Evolutionary conservation across 2,329 filamentous ascomycete genomes (phyloP), one percentile per base, ranked within the genome.

Genomic region (Colletotrichum incanum): DNA sequence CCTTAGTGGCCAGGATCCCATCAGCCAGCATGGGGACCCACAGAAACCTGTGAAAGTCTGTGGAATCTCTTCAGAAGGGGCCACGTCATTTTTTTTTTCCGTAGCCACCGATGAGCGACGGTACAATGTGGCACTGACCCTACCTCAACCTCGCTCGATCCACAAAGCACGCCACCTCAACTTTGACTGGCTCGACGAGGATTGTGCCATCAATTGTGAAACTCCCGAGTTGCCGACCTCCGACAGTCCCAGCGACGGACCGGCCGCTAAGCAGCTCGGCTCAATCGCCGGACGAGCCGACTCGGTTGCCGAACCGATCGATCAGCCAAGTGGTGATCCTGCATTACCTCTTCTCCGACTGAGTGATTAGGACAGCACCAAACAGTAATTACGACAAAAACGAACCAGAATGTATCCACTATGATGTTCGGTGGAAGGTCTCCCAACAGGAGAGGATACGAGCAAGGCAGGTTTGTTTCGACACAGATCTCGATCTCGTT

Each of bases 351-450:
- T 47, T 9, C 45, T 49, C 20, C 45, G 45, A 49, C n/a, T 12
- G n/a, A 49, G 45, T 49, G 5, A 23, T 23, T 49, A 20, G 20
- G 5, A 26, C n/a, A 12, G 11, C 11, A 49, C 45, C n/a, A 49
- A 12, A 23, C 45, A 49, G 45, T 49, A 37, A 37, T 37, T 37
- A 49, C n/a, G 45, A 26, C n/a, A 49, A 23, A 26, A 49, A 7
- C 2, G 18, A 49, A 20, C 20, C 45, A 5, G n/a, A 23, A 8
- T 49, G 45, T 20, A 49, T 49, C 23, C 20, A 49, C 47, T 74
- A 77, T 72, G 74, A 77, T 61, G 74, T 76, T 71, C 52, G 54
- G 64, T 76, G 62, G 73, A 75, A 77, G 61, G 68, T 76, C 71
- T 77, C 73, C 59, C 64, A 75, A 45, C 68, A 69, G 73, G 56